Evolutionary conservation across 345 rosid genomes (phyloP).

Genomic region (Brassica juncea): DNA sequence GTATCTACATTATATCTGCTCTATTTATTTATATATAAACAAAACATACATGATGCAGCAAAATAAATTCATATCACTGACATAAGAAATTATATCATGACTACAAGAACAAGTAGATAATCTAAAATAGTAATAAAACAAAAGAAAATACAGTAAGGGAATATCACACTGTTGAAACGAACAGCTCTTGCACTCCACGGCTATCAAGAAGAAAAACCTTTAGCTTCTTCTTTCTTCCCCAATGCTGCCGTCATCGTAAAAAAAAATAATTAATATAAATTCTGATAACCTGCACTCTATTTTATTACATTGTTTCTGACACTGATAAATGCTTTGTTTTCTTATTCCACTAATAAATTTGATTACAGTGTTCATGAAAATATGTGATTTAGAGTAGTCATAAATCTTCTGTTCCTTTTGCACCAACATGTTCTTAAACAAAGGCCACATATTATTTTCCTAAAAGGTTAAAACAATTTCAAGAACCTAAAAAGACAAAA

Average conservation of each 20-base stretch:
- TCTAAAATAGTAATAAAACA: neutral
- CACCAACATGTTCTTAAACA: constrained; percentile 29
- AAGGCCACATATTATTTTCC: neutral
- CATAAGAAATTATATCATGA: constrained; percentile 6
- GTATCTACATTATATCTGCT: constrained; percentile 9
- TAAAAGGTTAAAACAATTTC: constrained; percentile 1
- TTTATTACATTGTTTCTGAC: neutral
- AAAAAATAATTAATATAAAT: neutral
- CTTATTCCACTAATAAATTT: neutral
- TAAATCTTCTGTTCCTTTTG: constrained; percentile 31
- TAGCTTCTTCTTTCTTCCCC: constrained; percentile 17
- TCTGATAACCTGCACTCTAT: neutral
- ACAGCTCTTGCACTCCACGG: constrained; percentile 30
- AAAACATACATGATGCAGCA: neutral
- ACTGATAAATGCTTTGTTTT: constrained; percentile 1
- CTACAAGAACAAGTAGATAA: neutral
- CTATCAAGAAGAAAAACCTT: constrained; percentile 40
- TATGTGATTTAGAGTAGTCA: constrained; percentile 11
- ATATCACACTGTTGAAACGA: constrained; percentile 54
- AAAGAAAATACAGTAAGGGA: constrained; percentile 30
- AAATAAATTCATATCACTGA: constrained; percentile 17
- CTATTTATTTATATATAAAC: constrained; percentile 7
- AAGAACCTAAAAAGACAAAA: neutral
- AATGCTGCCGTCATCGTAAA: constrained; percentile 47
- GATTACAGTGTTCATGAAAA: neutral